phyloP scores from a whole-genome alignment of 148 eudicot genomes.

The Tetragonia tetragonoides region DNA sequence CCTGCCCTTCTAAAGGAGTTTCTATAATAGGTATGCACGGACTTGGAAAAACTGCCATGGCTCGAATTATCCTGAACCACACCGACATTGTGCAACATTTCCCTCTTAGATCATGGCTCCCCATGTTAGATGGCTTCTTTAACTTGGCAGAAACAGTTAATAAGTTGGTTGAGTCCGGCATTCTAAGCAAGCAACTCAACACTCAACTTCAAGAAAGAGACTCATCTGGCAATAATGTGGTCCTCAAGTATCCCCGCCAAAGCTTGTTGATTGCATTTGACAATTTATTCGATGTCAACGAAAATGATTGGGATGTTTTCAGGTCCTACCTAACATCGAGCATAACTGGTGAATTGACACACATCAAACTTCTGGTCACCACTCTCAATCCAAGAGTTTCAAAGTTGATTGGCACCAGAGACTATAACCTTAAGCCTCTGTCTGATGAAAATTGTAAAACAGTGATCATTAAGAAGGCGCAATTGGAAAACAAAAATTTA shows the following conservation, averaged over 20 bases:
- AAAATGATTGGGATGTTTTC: background rate
- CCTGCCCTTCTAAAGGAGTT: slow-evolving; percentile 6
- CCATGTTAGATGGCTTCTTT: background rate
- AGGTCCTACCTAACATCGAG: background rate
- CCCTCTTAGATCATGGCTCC: background rate
- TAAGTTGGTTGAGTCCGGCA: background rate
- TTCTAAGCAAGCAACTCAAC: too few relatives aligned
- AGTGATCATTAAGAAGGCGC: background rate
- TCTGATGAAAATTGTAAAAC: slow-evolving; percentile 5
- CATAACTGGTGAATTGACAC: background rate
- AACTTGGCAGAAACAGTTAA: background rate
- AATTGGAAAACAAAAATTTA: background rate
- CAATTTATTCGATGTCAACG: slow-evolving; percentile 1
- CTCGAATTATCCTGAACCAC: slow-evolving; percentile 5
- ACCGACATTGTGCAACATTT: background rate
- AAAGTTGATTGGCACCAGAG: background rate
- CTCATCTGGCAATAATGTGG: background rate
- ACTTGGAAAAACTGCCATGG: slow-evolving; percentile 23
- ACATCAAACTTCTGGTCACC: slow-evolving; percentile 8
- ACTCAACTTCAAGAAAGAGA: background rate
- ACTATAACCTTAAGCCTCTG: background rate
- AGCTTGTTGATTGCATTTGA: slow-evolving; percentile 18
- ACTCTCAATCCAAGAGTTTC: slow-evolving; percentile 14
- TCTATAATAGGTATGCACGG: slow-evolving; percentile 27
- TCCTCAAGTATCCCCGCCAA: background rate